Percentiles rank a stretch among this genome's conserved stretches.
These are phyloP conservation scores for Mycocentrospora acerina DNA, from an alignment of 2,329 filamentous ascomycete species.

Conservation along the genomic window DNA sequence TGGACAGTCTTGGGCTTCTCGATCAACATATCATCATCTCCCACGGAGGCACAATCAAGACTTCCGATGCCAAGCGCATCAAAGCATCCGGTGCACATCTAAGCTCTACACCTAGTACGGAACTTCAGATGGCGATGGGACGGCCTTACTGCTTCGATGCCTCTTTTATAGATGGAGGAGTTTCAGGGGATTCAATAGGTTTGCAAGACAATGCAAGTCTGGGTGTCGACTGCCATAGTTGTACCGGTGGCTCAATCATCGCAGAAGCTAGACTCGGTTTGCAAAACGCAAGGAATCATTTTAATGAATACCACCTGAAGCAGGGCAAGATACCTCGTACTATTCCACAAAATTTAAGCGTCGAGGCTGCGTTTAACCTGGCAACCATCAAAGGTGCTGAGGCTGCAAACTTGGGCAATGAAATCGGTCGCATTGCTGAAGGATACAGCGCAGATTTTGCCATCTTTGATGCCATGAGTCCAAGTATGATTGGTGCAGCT, in stretches of 20 bases:
- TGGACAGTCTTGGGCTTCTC: conserved; percentile 42
- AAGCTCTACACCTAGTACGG: conserved; percentile 53
- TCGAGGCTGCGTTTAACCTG: conserved; percentile 52
- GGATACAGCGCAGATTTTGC: conserved; percentile 53
- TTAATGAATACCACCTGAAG: conserved; percentile 44
- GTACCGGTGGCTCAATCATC: conserved; percentile 49
- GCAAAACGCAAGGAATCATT: conserved; percentile 49
- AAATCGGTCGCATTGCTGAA: conserved; percentile 49
- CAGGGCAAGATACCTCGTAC: conserved; percentile 48
- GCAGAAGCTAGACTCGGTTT: conserved; percentile 56
- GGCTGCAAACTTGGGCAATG: conserved; percentile 45
- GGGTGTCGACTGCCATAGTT: conserved; percentile 58
- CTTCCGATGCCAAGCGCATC: conserved; percentile 41
- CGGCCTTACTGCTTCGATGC: conserved; percentile 41
- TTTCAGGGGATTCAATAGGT: conserved; percentile 15
- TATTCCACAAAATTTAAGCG: conserved; percentile 48
- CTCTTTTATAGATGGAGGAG: conserved; percentile 15
- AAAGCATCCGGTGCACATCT: conserved; percentile 39
- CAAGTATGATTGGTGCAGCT: conserved; percentile 46
- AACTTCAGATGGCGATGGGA: conserved; percentile 52
- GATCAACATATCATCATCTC: conserved; percentile 48
- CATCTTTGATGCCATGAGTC: conserved; percentile 48
- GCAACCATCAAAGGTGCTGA: conserved; percentile 51
- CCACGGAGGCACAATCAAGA: conserved; percentile 40
- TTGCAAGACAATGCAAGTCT: conserved; percentile 49